phyloP scores from a whole-genome alignment of 2,329 filamentous ascomycete species.

The Aspergillus awamori region DNA sequence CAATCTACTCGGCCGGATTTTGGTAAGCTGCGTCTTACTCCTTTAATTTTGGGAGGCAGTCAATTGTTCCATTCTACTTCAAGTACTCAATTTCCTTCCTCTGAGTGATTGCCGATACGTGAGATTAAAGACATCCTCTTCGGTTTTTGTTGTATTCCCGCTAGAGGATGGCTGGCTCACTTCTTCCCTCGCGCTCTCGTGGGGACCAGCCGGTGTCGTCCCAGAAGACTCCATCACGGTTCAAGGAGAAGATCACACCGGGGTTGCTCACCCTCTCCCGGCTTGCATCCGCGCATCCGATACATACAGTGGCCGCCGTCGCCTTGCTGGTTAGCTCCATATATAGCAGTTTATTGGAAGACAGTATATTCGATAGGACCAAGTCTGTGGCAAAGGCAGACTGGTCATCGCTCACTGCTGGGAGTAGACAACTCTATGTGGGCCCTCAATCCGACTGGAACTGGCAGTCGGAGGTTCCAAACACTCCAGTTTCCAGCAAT shows the following conservation, averaged over 20 bases:
- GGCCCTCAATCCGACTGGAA: constrained; percentile 63
- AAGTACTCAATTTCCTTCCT: background rate
- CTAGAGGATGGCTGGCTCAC: background rate
- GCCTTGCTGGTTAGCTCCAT: constrained; percentile 3
- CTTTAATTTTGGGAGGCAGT: background rate
- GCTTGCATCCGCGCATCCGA: background rate
- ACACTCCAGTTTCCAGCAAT: background rate
- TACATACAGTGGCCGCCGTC: background rate
- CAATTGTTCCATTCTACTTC: too few species aligned
- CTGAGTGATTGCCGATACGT: background rate
- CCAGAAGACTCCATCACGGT: background rate
- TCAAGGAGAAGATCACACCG: background rate
- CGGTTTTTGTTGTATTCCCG: background rate
- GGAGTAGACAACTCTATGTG: background rate
- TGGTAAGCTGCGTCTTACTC: background rate
- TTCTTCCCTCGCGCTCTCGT: background rate
- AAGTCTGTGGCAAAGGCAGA: background rate
- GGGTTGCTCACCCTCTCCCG: background rate
- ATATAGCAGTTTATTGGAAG: background rate
- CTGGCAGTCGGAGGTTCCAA: constrained; percentile 74
- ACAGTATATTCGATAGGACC: background rate
- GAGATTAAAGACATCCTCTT: too few species aligned
- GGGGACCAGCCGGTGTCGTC: background rate
- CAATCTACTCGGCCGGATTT: background rate
- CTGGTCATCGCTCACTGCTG: background rate